Conservation (phyloP, 2,329 filamentous ascomycete species). For the Domatiomyces globalis region DNA sequence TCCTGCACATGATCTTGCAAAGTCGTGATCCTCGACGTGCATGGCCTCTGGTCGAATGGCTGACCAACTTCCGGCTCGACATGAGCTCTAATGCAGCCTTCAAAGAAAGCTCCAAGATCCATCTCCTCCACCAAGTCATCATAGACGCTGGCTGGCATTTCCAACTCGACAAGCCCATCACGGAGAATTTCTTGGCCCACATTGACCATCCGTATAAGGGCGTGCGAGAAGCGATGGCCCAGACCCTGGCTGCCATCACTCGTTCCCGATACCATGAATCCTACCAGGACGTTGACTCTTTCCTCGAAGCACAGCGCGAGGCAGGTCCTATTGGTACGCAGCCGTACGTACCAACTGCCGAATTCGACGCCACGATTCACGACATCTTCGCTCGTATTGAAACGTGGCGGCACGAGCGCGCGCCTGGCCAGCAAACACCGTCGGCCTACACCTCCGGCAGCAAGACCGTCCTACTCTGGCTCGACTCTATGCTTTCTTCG, state of each 20-base stretch:
- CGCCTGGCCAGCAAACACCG: constrained; percentile 79
- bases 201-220: constrained; percentile 97
- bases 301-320: constrained; percentile 65
- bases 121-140: constrained; percentile 75
- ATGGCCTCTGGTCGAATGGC: constrained; percentile 69
- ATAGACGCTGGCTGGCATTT: constrained; percentile 93
- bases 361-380: constrained; percentile 58
- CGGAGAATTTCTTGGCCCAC: constrained; percentile 77
- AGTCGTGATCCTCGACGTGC: constrained; percentile 78
- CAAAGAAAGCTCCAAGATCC: constrained; percentile 95
- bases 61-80: constrained; percentile 77
- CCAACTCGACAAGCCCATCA: constrained; percentile 71
- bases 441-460: constrained; percentile 90
- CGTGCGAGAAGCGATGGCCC: constrained; percentile 85
- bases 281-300: constrained; percentile 60
- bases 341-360: constrained; percentile 64
- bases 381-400: constrained; percentile 69
- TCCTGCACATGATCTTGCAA: constrained; percentile 76
- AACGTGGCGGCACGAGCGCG: constrained; percentile 70
- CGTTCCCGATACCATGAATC: constrained; percentile 90
- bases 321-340: constrained; percentile 70
- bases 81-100: constrained; percentile 94
- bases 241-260: constrained; percentile 75
- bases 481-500: constrained; percentile 78
- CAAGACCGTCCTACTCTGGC: constrained; percentile 90